Percentiles rank a stretch among this genome's conserved stretches.
Evolutionary conservation across 2,329 filamentous ascomycete genomes (phyloP).

Genomic region (Talaromyces sp.): DNA sequence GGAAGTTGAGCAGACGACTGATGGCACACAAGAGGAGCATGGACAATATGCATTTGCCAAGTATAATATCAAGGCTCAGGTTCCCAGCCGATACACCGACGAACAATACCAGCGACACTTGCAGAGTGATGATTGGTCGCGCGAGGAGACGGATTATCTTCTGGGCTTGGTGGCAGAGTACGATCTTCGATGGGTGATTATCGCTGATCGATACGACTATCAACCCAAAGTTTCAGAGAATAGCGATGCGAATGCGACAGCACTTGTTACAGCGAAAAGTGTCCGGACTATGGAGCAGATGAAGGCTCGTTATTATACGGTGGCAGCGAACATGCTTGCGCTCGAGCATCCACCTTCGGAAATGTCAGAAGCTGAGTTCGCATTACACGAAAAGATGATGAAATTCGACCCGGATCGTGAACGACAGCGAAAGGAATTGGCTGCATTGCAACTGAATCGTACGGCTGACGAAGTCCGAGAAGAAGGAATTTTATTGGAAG

Average conservation of each 20-base stretch:
- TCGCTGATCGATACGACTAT: conserved; percentile 89
- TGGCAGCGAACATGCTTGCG: conserved; percentile 78
- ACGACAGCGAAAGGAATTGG: conserved; percentile 76
- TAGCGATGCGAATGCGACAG: conserved; percentile 29
- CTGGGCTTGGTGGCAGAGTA: conserved; percentile 71
- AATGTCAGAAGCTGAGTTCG: conserved; percentile 85
- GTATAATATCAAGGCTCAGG: conserved; percentile 76
- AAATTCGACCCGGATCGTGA: conserved; percentile 83
- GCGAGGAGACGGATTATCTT: conserved; percentile 90
- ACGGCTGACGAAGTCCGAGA: conserved; percentile 86
- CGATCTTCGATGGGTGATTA: conserved; percentile 84
- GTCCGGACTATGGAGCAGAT: conserved; percentile 79
- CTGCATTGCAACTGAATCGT: conserved; percentile 71
- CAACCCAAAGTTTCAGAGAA: conserved; percentile 29
- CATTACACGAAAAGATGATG: conserved; percentile 76
- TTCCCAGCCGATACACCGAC: conserved; percentile 74
- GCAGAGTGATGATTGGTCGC: conserved; percentile 75
- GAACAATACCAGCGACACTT: conserved; percentile 79
- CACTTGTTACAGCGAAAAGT: conserved; percentile 40
- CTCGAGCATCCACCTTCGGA: conserved; percentile 74
- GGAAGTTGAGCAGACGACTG: conserved; percentile 39
- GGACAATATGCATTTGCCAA: conserved; percentile 68
- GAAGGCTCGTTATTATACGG: conserved; percentile 84
- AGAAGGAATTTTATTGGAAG: conserved; percentile 82
- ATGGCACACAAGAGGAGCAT: conserved; percentile 30